Evolutionary conservation across 176 grass and related monocot species (phyloP).

Genomic region (Zizania latifolia): DNA sequence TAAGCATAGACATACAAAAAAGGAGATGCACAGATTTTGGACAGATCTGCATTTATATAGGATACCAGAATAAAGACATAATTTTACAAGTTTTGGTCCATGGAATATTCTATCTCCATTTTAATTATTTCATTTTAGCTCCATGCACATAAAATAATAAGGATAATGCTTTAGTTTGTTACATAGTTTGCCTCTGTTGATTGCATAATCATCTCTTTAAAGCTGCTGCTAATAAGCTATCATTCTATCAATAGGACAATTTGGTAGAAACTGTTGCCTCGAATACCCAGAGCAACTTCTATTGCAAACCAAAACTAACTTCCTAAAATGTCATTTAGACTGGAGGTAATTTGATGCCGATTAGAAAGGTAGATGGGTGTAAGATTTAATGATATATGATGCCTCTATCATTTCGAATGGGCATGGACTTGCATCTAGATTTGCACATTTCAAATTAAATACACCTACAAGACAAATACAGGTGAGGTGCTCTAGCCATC

Average conservation of each 20-base stretch:
- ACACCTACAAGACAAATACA: not conserved
- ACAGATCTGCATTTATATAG: not conserved
- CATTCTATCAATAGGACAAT: not conserved
- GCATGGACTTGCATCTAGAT: not conserved
- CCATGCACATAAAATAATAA: not conserved
- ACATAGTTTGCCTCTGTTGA: not conserved
- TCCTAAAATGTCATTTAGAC: not conserved
- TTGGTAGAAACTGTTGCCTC: not conserved
- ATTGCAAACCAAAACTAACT: not conserved
- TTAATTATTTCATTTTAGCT: not conserved
- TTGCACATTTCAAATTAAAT: not conserved
- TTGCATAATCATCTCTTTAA: not conserved
- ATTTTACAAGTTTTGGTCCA: not conserved
- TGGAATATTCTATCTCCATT: constrained; percentile 11
- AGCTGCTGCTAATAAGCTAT: not conserved
- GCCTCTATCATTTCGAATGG: not conserved
- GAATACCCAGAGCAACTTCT: not conserved
- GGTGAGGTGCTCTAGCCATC: not conserved
- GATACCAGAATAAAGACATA: not conserved
- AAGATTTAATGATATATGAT: not conserved
- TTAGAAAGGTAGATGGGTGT: not conserved
- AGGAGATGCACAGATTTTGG: not conserved
- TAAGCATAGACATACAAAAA: not conserved
- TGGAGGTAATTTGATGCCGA: not conserved
- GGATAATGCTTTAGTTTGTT: not conserved